A percentile compares a stretch with the other conserved stretches of the same genome.
These are phyloP conservation scores for Pythium inflatum DNA, from an alignment of 352 stramenopile species.

Conservation along the genomic window DNA sequence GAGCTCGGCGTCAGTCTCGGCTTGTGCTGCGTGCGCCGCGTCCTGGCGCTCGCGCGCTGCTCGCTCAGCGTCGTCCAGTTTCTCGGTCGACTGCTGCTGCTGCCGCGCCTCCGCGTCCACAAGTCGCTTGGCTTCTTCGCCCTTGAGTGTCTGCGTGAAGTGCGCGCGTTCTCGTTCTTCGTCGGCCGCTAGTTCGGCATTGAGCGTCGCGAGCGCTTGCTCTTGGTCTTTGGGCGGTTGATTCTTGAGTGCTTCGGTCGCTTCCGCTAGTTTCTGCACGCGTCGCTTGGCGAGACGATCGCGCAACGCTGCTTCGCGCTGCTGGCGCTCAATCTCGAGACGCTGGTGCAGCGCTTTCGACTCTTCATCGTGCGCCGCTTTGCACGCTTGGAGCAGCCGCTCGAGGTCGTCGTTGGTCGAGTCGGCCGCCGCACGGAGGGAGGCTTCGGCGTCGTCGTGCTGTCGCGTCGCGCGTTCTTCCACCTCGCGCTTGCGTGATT, in stretches of 20 bases:
- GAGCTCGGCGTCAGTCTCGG: constrained; percentile 52
- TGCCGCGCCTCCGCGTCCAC: constrained; percentile 21
- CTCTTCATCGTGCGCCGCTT: background rate
- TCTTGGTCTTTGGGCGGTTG: background rate
- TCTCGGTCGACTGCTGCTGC: constrained; percentile 42
- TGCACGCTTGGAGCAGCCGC: background rate
- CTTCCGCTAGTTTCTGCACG: background rate
- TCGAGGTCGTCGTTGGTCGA: background rate
- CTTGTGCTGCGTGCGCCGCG: background rate
- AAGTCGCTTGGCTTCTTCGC: constrained; percentile 14
- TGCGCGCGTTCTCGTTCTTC: constrained; percentile 5
- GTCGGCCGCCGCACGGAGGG: background rate
- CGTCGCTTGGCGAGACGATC: constrained; percentile 26
- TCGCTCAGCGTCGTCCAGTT: constrained; percentile 32
- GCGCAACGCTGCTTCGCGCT: constrained; percentile 7
- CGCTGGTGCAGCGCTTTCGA: background rate
- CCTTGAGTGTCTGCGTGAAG: background rate
- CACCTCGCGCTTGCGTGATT: background rate
- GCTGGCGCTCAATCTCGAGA: background rate
- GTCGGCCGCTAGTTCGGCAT: background rate
- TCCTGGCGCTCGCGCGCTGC: constrained; percentile 2
- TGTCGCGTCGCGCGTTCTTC: background rate
- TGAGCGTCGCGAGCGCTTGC: background rate
- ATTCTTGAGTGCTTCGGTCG: background rate
- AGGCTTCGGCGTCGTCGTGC: background rate